phyloP scores from a whole-genome alignment of 805 yeast genomes.

The Candida bentonensis region DNA sequence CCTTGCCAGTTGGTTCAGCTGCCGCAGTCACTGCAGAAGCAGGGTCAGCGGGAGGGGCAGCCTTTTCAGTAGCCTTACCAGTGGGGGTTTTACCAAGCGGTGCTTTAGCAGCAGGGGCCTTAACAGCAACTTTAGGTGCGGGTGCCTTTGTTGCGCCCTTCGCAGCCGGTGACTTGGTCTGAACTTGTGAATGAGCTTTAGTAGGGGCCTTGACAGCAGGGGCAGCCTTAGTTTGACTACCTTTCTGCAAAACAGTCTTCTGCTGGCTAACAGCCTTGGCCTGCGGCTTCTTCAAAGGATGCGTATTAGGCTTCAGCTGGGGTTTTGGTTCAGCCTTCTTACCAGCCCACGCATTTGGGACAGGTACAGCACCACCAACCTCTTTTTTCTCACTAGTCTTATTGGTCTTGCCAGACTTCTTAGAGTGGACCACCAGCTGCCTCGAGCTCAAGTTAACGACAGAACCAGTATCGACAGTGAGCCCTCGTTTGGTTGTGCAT shows the following conservation, averaged over 20 bases:
- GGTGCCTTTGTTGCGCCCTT: constrained; percentile 2
- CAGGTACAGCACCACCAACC: constrained; percentile 10
- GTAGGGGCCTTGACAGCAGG: constrained; percentile 5
- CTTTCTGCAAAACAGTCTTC: not conserved
- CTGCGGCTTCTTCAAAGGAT: not conserved
- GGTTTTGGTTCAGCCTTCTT: constrained; percentile 3
- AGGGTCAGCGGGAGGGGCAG: constrained; percentile 2
- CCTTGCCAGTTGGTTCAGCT: constrained; percentile 9
- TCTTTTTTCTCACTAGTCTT: constrained; percentile 6
- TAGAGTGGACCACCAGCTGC: constrained; percentile 66
- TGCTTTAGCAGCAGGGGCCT: constrained; percentile 17
- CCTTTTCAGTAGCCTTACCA: constrained; percentile 15
- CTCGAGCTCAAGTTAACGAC: constrained; percentile 63
- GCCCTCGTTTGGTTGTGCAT: constrained; percentile 64
- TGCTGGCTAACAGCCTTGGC: not conserved
- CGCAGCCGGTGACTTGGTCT: not conserved
- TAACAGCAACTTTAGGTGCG: constrained; percentile 6
- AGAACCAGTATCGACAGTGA: constrained; percentile 66
- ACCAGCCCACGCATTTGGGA: constrained; percentile 27
- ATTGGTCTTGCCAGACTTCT: constrained; percentile 24
- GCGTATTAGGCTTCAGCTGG: not conserved
- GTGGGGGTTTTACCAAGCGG: no score
- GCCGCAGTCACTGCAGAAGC: constrained; percentile 14
- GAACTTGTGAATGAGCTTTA: constrained; percentile 6
- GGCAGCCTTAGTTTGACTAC: not conserved